Percentiles rank a stretch among this genome's conserved stretches.
phyloP scores from a whole-genome alignment of 2,329 filamentous ascomycete genomes.

The Ascosphaera apis region DNA sequence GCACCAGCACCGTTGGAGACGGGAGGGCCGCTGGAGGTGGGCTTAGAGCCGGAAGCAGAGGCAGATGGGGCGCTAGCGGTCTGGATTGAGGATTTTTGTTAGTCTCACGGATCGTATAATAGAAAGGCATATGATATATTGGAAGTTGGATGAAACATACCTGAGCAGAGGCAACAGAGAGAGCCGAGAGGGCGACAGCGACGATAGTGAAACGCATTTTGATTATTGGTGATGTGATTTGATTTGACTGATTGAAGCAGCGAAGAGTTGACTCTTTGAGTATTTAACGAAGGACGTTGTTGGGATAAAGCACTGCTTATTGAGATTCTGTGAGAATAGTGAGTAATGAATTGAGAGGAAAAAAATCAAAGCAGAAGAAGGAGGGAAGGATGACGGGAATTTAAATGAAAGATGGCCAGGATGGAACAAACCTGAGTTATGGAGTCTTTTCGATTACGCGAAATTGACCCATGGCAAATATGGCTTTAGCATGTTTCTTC shows the following conservation, averaged over 20 bases:
- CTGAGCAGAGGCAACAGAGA: constrained; percentile 6
- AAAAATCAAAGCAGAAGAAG: neutral
- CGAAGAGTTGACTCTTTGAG: neutral
- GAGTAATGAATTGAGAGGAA: neutral
- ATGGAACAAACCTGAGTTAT: too few relatives aligned
- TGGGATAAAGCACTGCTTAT: constrained; percentile 1
- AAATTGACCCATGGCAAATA: too few relatives aligned
- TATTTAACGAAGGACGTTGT: neutral
- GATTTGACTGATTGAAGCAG: neutral
- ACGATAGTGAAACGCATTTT: constrained; percentile 7
- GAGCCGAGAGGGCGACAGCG: constrained; percentile 6
- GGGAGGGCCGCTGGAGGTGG: constrained; percentile 1
- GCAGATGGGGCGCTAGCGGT: constrained; percentile 7
- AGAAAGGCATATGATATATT: constrained; percentile 6
- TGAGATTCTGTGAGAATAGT: constrained; percentile 1
- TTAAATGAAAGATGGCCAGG: constrained; percentile 1
- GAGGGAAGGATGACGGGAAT: neutral
- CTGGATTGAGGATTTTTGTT: constrained; percentile 3
- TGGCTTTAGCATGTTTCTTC: too few relatives aligned
- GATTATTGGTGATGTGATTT: neutral
- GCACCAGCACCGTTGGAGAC: constrained; percentile 5
- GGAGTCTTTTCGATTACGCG: too few relatives aligned
- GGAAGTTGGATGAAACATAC: constrained; percentile 7
- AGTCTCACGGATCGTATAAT: neutral
- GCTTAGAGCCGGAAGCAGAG: constrained; percentile 6